These are phyloP conservation scores for Aspergillus pseudoterreus DNA, from an alignment of 2,329 filamentous ascomycete genomes.

Conservation along the genomic window DNA sequence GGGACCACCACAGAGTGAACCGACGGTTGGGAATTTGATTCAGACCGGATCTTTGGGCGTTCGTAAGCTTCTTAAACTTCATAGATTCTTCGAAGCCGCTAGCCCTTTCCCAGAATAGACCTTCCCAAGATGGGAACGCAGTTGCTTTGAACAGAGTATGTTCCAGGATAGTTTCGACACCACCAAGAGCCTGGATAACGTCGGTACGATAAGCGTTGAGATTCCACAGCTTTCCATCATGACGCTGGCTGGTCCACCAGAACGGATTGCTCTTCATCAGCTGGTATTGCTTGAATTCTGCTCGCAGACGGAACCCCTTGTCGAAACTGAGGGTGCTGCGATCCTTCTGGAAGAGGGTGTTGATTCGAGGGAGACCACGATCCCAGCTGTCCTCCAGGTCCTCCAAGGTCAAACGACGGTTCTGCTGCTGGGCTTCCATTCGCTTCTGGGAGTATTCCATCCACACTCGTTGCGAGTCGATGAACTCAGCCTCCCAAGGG, in stretches of 20 bases:
- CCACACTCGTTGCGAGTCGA: constrained; percentile 98
- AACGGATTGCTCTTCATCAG: constrained; percentile 99
- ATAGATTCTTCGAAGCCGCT: constrained; percentile 60
- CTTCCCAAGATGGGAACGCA: constrained; percentile 95
- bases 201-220: constrained; percentile 93
- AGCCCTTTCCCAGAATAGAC: constrained; percentile 81
- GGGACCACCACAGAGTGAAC: constrained; percentile 97
- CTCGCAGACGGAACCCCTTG: constrained; percentile 92
- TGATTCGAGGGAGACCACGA: constrained; percentile 93
- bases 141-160: constrained; percentile 97
- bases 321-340: constrained; percentile 95
- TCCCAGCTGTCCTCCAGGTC: constrained; percentile 99
- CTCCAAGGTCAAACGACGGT: constrained; percentile 87
- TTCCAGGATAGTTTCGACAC: constrained; percentile 96
- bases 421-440: constrained; percentile 94
- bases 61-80: constrained; percentile 99
- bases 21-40: constrained; percentile 99
- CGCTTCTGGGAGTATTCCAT: constrained; percentile 99
- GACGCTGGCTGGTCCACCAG: constrained; percentile 97
- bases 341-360: constrained; percentile 98
- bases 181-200: constrained; percentile 91
- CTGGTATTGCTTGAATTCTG: constrained; percentile 98
- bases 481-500: constrained; percentile 98
- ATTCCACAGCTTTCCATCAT: constrained; percentile 97
- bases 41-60: constrained; percentile 91